Evolutionary conservation across 1,284 basidiomycete species (phyloP).

Genomic region (Megacollybia platyphylla): DNA sequence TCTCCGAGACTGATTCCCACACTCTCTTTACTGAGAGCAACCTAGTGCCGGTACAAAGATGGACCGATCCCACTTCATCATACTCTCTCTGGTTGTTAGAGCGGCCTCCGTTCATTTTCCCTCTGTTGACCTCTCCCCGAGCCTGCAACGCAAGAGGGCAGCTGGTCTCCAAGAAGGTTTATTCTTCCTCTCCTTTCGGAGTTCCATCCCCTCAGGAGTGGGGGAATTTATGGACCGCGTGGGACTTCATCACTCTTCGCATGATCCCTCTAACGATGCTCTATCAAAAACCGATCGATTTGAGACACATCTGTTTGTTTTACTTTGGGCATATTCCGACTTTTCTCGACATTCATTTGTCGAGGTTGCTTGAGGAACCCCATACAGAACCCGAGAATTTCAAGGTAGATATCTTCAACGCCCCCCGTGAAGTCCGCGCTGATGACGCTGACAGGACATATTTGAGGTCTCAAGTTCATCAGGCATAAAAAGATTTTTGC

Average conservation of each 20-base stretch:
- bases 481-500: not conserved
- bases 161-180: constrained; percentile 11
- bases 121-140: constrained; percentile 28
- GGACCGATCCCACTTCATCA: constrained; percentile 63
- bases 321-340: constrained; percentile 87
- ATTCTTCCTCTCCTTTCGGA: constrained; percentile 36
- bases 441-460: constrained; percentile 35
- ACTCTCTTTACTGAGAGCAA: constrained; percentile 67
- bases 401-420: constrained; percentile 34
- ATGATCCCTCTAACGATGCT: constrained; percentile 88
- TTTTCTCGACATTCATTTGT: constrained; percentile 88
- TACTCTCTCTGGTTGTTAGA: constrained; percentile 92
- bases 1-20: constrained; percentile 66
- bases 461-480: constrained; percentile 50
- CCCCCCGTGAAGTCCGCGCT: constrained; percentile 1
- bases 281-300: constrained; percentile 85
- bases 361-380: constrained; percentile 60
- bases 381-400: constrained; percentile 77
- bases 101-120: constrained; percentile 73
- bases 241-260: constrained; percentile 78
- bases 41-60: constrained; percentile 79
- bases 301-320: constrained; percentile 83
- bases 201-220: constrained; percentile 74
- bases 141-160: constrained; percentile 13
- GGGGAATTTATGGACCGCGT: constrained; percentile 75